Evolutionary conservation across 202 grass and related monocot species (phyloP), one percentile per base, ranked within the genome.

Genomic region (Hordeum pubiflorum): DNA sequence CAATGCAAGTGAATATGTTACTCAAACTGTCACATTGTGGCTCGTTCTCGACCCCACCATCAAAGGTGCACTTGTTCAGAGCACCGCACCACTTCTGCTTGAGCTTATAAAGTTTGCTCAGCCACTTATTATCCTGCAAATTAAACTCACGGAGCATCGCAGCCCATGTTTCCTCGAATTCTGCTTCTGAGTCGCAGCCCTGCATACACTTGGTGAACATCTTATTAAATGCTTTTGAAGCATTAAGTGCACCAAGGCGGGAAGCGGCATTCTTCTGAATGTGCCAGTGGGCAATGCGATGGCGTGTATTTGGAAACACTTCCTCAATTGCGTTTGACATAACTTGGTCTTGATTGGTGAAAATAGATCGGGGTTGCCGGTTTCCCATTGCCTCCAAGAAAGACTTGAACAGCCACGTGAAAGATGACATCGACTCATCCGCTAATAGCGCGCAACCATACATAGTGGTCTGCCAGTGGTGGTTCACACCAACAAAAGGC

Each of bases 371-470:
- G 64, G 89, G 89, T 75, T 86, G 78, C 7, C 59, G 69, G 52
- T 83, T 86, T 10, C 89, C 89, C 92, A 94, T 89, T 37, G 87
- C 85, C 67, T 94, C 89, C 84, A 92, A 89, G 83, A 89, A 94
- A 13, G 84, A 89, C 41, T 87, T 88, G 71, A 92, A 92, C 52
- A 94, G 14, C 89, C 92, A 94, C 7, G 71, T 58, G 75, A 90
- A 94, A 58, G 89, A 63, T 76, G 87, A 64, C 13, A 80, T 26
- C 0, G 85, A 89, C 44, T 94, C 89, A 24, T 94, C 89, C 55
- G 79, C 61, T 77, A 94, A 79, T 18, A 94, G 41, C 0, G 74
- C 92, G 40, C 92, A 94, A 5, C 92, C 89, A 86, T 87, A 91
- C 84, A 94, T 91, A 58, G 83, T 87, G 41, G 68, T 87, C 83